phyloP scores from a whole-genome alignment of 2,329 filamentous ascomycete genomes.

The Cladophialophora psammophila region DNA sequence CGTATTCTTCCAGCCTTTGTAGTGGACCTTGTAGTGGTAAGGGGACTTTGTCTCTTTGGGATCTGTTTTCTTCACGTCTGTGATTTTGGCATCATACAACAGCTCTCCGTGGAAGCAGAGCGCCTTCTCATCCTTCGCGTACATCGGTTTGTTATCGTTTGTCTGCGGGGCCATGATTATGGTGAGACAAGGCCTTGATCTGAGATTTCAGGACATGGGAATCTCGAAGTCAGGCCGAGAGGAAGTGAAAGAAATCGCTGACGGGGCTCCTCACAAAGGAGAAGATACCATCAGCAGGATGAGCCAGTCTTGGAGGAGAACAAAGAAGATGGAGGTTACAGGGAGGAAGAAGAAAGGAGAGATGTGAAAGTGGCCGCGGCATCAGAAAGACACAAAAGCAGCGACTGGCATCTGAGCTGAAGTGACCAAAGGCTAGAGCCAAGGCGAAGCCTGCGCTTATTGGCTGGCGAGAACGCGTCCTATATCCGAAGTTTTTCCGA shows the following conservation, averaged over 20 bases:
- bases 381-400: constrained; percentile 1
- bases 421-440: neutral
- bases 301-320: neutral
- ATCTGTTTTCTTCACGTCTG: constrained; percentile 74
- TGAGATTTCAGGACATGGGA: constrained; percentile 9
- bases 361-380: neutral
- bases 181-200: constrained; percentile 46
- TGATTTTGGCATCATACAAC: constrained; percentile 95
- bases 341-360: constrained; percentile 5
- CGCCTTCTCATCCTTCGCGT: constrained; percentile 83
- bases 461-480: constrained; percentile 25
- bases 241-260: neutral
- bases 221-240: neutral
- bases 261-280: neutral
- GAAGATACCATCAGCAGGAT: neutral
- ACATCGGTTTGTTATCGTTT: constrained; percentile 57
- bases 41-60: constrained; percentile 72
- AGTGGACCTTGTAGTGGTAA: constrained; percentile 91
- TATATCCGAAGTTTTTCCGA: constrained; percentile 5
- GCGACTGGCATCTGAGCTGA: neutral
- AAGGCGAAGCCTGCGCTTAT: constrained; percentile 17
- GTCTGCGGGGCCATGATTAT: constrained; percentile 65
- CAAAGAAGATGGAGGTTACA: neutral
- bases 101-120: constrained; percentile 97
- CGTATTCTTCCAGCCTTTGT: constrained; percentile 99